Conservation (phyloP, 2,329 filamentous ascomycete species). For the Zasmidium citrigriseum region DNA sequence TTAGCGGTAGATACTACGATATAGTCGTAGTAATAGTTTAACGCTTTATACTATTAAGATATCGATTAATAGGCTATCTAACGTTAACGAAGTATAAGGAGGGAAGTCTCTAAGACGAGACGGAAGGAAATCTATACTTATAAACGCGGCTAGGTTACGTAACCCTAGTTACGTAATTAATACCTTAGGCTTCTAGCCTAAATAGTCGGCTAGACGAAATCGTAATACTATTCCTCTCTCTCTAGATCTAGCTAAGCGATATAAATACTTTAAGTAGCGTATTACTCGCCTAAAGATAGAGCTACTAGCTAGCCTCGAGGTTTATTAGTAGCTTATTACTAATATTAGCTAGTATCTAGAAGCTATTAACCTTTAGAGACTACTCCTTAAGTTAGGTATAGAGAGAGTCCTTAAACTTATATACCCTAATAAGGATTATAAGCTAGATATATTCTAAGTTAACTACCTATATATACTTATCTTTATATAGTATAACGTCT, state of each 20-base stretch:
- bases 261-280: not conserved
- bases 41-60: too few species aligned
- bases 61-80: too few species aligned
- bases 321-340: not conserved
- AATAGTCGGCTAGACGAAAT: not conserved
- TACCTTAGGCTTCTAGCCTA: not conserved
- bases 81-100: not conserved
- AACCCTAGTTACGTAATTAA: not conserved
- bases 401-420: not conserved
- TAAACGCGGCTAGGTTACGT: too few species aligned
- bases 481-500: not conserved
- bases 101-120: too few species aligned
- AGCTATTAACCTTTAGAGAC: not conserved
- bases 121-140: too few species aligned
- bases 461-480: not conserved
- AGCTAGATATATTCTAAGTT: not conserved
- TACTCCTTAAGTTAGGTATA: not conserved
- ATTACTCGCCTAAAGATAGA: not conserved
- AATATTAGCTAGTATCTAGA: not conserved
- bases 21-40: too few species aligned
- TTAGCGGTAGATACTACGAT: too few species aligned
- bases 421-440: not conserved
- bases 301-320: not conserved
- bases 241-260: too few species aligned
- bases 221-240: not conserved